These are phyloP conservation scores for Colletotrichum musicola DNA, from an alignment of 2,329 filamentous ascomycete genomes.

Conservation along the genomic window DNA sequence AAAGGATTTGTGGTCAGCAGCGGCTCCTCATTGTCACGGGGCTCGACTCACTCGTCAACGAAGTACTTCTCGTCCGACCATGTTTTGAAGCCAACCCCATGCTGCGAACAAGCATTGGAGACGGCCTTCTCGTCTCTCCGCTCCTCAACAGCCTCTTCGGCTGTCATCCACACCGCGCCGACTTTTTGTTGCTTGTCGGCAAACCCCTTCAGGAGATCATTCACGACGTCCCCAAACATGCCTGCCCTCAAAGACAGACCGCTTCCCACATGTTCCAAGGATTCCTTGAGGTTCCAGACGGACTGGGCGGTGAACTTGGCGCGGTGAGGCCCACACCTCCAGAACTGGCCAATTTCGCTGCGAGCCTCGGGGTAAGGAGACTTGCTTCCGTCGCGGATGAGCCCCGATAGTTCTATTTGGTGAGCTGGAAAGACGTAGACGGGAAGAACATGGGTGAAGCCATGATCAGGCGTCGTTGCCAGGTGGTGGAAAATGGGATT, in stretches of 20 bases:
- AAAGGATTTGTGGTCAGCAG: constrained; percentile 35
- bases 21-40: neutral
- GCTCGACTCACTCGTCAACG: constrained; percentile 77
- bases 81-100: constrained; percentile 70
- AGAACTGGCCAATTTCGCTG: constrained; percentile 75
- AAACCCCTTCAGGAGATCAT: constrained; percentile 66
- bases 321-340: constrained; percentile 80
- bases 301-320: constrained; percentile 79
- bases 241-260: constrained; percentile 76
- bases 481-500: constrained; percentile 78
- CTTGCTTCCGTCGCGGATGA: constrained; percentile 65
- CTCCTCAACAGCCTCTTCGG: constrained; percentile 78
- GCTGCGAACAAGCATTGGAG: constrained; percentile 62
- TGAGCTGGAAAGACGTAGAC: constrained; percentile 77
- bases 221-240: constrained; percentile 68
- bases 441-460: constrained; percentile 78
- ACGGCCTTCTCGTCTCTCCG: constrained; percentile 71
- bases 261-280: constrained; percentile 69
- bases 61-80: constrained; percentile 85
- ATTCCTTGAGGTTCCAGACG: constrained; percentile 78
- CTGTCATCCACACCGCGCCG: constrained; percentile 79
- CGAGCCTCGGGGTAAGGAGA: constrained; percentile 78
- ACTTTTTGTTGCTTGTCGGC: constrained; percentile 60
- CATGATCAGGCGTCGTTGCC: constrained; percentile 61
- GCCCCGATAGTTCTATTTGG: constrained; percentile 81